Evolutionary conservation across 2,329 filamentous ascomycete genomes (phyloP).

Genomic region (Xylariaceae sp.): DNA sequence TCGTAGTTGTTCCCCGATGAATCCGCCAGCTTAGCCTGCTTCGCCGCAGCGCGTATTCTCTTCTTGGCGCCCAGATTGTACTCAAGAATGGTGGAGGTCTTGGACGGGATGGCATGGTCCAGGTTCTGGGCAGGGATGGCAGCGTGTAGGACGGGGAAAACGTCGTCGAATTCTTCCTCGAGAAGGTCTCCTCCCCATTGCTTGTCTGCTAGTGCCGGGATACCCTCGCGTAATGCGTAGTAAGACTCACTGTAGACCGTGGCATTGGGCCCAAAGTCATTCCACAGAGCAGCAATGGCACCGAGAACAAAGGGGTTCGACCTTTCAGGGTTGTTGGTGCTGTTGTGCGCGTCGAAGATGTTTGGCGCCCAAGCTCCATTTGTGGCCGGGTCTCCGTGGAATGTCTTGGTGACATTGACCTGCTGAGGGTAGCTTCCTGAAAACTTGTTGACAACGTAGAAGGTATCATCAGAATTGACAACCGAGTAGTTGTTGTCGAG

Average conservation of each 20-base stretch:
- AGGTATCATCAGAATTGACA: conserved; percentile 50
- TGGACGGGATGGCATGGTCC: conserved; percentile 37
- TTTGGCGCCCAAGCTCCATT: conserved; percentile 42
- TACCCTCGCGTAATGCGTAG: conserved; percentile 44
- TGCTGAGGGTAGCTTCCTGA: conserved; percentile 41
- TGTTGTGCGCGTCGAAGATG: conserved; percentile 46
- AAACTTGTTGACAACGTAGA: conserved; percentile 47
- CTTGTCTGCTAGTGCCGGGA: conserved; percentile 47
- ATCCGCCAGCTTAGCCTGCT: conserved; percentile 28
- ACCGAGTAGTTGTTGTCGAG: conserved; percentile 42
- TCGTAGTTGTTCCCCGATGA: conserved; percentile 38
- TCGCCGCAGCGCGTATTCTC: background rate
- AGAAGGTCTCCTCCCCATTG: conserved; percentile 48
- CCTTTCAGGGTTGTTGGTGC: conserved; percentile 40
- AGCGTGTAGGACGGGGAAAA: conserved; percentile 37
- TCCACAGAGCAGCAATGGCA: conserved; percentile 47
- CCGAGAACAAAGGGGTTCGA: conserved; percentile 40
- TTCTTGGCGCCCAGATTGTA: conserved; percentile 24
- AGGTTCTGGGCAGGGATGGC: conserved; percentile 45
- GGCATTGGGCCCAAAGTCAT: conserved; percentile 49
- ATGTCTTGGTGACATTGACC: conserved; percentile 42
- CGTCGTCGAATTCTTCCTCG: conserved; percentile 33
- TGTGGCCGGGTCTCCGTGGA: conserved; percentile 38
- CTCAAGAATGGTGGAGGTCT: conserved; percentile 32
- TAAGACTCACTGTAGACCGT: conserved; percentile 47